Evolutionary conservation across 306 rosid genomes (phyloP).

Genomic region (Trichosanthes truncata): DNA sequence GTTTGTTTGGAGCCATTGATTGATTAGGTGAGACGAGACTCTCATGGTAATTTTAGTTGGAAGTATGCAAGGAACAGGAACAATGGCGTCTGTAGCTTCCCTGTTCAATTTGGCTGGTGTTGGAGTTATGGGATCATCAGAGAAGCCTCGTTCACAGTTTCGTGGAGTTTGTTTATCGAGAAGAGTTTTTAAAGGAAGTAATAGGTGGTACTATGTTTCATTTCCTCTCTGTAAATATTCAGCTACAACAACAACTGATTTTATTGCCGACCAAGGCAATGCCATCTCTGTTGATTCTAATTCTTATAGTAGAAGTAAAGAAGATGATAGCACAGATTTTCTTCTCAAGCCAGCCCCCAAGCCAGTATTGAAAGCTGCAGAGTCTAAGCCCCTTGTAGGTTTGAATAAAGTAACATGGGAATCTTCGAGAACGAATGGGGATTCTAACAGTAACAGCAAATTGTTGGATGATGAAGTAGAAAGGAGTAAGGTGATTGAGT

Average conservation of each 20-base stretch:
- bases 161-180: constrained; percentile 62
- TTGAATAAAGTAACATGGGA: constrained; percentile 31
- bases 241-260: constrained; percentile 55
- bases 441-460: constrained; percentile 18
- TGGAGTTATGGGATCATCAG: constrained; percentile 40
- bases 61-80: constrained; percentile 74
- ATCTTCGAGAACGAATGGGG: constrained; percentile 22
- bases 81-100: constrained; percentile 72
- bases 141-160: constrained; percentile 43
- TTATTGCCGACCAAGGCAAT: constrained; percentile 69
- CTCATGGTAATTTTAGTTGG: constrained; percentile 48
- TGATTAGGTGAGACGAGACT: constrained; percentile 8
- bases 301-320: constrained; percentile 33
- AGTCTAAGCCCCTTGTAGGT: constrained; percentile 29
- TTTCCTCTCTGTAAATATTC: constrained; percentile 87
- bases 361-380: constrained; percentile 60
- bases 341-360: constrained; percentile 78
- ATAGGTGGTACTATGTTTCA: constrained; percentile 67
- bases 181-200: constrained; percentile 36
- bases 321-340: constrained; percentile 42
- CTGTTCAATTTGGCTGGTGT: constrained; percentile 58
- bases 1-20: constrained; percentile 7
- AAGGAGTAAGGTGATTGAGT: constrained; percentile 70
- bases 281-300: constrained; percentile 72
- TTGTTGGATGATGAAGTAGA: constrained; percentile 35